Conservation (phyloP, 2,329 filamentous ascomycete species). For the Thelonectria rubi region DNA sequence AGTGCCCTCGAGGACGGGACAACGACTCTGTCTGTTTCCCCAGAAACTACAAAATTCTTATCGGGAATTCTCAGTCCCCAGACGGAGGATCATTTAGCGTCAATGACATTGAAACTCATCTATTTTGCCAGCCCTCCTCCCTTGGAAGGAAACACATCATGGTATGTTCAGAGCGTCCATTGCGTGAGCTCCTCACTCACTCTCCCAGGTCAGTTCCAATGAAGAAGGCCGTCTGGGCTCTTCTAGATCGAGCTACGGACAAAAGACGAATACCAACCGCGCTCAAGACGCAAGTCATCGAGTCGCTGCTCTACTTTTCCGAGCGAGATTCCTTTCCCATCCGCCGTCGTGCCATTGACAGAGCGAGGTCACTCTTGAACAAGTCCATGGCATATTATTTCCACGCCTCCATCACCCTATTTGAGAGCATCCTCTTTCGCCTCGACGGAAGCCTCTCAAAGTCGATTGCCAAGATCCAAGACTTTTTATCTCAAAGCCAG, state of each 20-base stretch:
- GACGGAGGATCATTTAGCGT: conserved; percentile 33
- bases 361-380: conserved; percentile 37
- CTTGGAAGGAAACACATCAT: conserved; percentile 45
- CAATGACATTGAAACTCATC: conserved; percentile 34
- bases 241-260: conserved; percentile 35
- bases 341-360: conserved; percentile 37
- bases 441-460: conserved; percentile 40
- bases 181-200: not conserved
- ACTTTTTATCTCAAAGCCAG: conserved; percentile 36
- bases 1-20: conserved; percentile 32
- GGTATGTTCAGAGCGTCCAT: conserved; percentile 30
- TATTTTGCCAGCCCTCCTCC: conserved; percentile 46
- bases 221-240: conserved; percentile 41
- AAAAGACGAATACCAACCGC: conserved; percentile 28
- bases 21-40: conserved; percentile 31
- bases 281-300: conserved; percentile 36
- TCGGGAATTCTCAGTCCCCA: conserved; percentile 20
- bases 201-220: conserved; percentile 34
- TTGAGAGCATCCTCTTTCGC: conserved; percentile 45
- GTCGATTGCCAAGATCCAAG: conserved; percentile 39
- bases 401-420: conserved; percentile 44
- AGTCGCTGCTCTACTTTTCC: conserved; percentile 44
- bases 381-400: conserved; percentile 46
- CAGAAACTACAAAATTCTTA: conserved; percentile 8
- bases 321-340: conserved; percentile 44